phyloP scores from a whole-genome alignment of 257 asterid species.

The Voacanga thouarsii region DNA sequence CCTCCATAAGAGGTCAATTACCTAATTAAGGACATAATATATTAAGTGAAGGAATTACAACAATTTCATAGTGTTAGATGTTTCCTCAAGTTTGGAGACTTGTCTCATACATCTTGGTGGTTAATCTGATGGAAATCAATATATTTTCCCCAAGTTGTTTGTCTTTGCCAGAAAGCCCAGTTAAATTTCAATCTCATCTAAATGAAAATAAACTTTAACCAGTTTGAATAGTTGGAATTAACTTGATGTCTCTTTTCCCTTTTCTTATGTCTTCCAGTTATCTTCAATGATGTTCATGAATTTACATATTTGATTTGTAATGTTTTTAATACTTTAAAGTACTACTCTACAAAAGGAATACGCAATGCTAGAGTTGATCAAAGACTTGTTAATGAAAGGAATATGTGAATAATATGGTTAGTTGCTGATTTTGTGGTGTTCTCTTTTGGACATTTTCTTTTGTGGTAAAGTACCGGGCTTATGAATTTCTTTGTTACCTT shows the following conservation, averaged over 20 bases:
- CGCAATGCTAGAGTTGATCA: neutral
- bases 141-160: neutral
- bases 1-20: too few species aligned
- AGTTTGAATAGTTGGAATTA: neutral
- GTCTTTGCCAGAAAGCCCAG: neutral
- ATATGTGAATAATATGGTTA: neutral
- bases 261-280: neutral
- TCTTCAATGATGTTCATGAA: neutral
- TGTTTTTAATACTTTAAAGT: neutral
- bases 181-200: neutral
- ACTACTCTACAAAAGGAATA: neutral
- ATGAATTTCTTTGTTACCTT: slow-evolving; percentile 1
- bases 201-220: neutral
- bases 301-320: neutral
- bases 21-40: too few species aligned
- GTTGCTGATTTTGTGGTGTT: neutral
- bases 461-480: neutral
- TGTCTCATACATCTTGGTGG: neutral
- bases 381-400: neutral
- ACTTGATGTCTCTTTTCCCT: neutral
- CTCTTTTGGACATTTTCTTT: neutral
- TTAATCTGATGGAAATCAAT: neutral
- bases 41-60: too few species aligned
- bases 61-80: neutral
- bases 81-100: neutral